A percentile compares a stretch with the other conserved stretches of the same genome.
These are phyloP conservation scores for Aspergillus pseudoterreus DNA, from an alignment of 2,329 filamentous ascomycete genomes.

Conservation along the genomic window DNA sequence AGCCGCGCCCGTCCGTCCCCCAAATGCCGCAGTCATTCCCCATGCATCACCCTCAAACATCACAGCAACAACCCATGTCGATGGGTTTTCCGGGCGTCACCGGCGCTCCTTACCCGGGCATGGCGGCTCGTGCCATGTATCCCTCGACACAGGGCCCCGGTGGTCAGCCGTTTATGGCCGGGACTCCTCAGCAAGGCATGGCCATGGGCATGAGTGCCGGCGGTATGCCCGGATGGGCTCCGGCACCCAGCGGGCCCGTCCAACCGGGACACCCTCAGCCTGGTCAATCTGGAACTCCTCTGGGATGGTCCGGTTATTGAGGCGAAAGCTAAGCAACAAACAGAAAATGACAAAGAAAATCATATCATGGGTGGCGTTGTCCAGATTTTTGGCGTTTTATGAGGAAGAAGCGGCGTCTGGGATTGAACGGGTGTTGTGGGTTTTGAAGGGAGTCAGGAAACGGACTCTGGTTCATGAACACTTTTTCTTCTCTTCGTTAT, in stretches of 20 bases:
- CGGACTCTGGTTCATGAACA: not conserved
- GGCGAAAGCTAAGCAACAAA: not conserved
- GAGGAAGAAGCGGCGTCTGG: conserved; percentile 9
- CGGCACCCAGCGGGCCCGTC: conserved; percentile 31
- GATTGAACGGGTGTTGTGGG: conserved; percentile 1
- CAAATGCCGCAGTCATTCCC: conserved; percentile 37
- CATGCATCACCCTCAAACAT: conserved; percentile 33
- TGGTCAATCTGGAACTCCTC: conserved; percentile 34
- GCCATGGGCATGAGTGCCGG: conserved; percentile 33
- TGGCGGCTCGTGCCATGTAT: conserved; percentile 36
- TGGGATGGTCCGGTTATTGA: conserved; percentile 38
- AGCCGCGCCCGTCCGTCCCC: conserved; percentile 32
- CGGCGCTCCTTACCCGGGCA: conserved; percentile 30
- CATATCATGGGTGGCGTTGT: conserved; percentile 21
- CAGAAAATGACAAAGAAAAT: not conserved
- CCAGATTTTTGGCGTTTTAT: conserved; percentile 21
- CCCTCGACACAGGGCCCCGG: conserved; percentile 31
- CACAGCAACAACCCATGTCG: conserved; percentile 33
- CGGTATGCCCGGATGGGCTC: conserved; percentile 36
- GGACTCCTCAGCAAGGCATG: conserved; percentile 34
- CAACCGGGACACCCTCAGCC: conserved; percentile 37
- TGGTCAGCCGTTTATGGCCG: conserved; percentile 32
- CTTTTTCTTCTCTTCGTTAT: not conserved
- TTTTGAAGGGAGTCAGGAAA: not conserved
- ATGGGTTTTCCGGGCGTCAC: conserved; percentile 35